Base-by-base conservation (phyloP, 805 yeast species). In the Debaryomyces castellii region DNA sequence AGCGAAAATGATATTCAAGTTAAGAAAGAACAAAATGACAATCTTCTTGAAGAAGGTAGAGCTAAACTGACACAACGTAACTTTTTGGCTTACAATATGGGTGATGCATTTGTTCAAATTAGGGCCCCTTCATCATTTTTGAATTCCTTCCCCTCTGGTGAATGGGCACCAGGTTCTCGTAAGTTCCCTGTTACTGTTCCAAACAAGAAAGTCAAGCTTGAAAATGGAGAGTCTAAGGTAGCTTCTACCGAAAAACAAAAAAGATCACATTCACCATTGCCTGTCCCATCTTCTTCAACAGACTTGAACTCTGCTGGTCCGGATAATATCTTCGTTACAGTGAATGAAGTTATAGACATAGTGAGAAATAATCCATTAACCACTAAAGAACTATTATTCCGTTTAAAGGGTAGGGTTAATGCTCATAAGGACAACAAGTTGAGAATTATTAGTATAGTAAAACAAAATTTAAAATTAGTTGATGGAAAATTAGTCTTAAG, bases 141-240 rank as follows among this genome's bases (percentile, higher is more conserved):
- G 48, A 62, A 67, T 14, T 77, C 77, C 30, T 89, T 90, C 67
- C 94, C 94, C 2, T 68, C 62, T 16, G 96, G 96, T 22, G 87
- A 82, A 44, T 91, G 97, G 97, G 85, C 85, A 64, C 92, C 96
- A 18, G 72, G 71, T 9, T 73, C 72, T 50, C 77, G 65, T 23
- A 69, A 67, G 47, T 58, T 74, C 41, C 58, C 63, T 10, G 30
- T 58, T 7, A 57, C 52, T 7, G 53, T 68, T 3, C 67, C 73
- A 0, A 50, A 54, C n/a, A 77, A 77, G 55, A 73, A 72, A 47
- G 57, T 65, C 18, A 75, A 70, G 46, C 38, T 57, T 5, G 78
- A 74, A 41, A 61, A 57, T 3, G 63, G 57, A 14, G 41, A 67
- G 48, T 33, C 50, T 6, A 45, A 34, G 9, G 9, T 25, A 6